Conservation (phyloP, 2,329 filamentous ascomycete species). For the Lasiodiplodia gonubiensis region DNA sequence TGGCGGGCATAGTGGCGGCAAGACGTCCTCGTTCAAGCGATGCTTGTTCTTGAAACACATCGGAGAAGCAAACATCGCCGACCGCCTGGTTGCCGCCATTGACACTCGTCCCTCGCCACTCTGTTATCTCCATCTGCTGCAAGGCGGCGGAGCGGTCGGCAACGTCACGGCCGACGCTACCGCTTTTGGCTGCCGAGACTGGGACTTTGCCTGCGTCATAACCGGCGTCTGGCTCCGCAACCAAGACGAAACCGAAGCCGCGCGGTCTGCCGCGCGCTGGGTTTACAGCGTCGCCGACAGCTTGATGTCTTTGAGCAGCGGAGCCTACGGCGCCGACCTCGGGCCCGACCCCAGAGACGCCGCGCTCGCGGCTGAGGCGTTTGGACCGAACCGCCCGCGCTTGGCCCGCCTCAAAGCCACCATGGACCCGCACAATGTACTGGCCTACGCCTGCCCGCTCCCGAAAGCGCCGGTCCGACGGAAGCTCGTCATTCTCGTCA, state of each 20-base stretch:
- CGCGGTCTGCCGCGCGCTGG: slow-evolving; percentile 55
- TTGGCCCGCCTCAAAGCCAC: slow-evolving; percentile 58
- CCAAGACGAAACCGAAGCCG: slow-evolving; percentile 53
- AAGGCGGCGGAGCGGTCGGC: slow-evolving; percentile 61
- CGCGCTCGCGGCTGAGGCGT: slow-evolving; percentile 58
- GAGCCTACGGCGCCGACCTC: slow-evolving; percentile 66
- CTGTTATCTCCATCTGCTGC: slow-evolving; percentile 69
- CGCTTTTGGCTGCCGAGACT: slow-evolving; percentile 68
- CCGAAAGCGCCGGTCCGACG: slow-evolving; percentile 43
- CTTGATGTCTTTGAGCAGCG: slow-evolving; percentile 58
- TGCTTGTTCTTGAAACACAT: slow-evolving; percentile 65
- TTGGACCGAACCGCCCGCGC: slow-evolving; percentile 60
- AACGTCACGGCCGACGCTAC: slow-evolving; percentile 54
- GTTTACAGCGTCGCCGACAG: slow-evolving; percentile 59
- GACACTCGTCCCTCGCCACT: slow-evolving; percentile 56
- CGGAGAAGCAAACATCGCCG: slow-evolving; percentile 40
- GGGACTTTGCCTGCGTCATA: slow-evolving; percentile 68
- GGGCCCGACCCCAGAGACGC: slow-evolving; percentile 66
- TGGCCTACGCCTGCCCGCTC: slow-evolving; percentile 64
- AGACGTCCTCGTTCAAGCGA: slow-evolving; percentile 69
- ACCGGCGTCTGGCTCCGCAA: slow-evolving; percentile 66
- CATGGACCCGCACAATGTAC: slow-evolving; percentile 58
- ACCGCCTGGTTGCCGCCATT: slow-evolving; percentile 54
- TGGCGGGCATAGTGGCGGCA: slow-evolving; percentile 62
- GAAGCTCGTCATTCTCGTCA: slow-evolving; percentile 64